Conservation (phyloP, 306 rosid genomes). For the Sesbania bispinosa region DNA sequence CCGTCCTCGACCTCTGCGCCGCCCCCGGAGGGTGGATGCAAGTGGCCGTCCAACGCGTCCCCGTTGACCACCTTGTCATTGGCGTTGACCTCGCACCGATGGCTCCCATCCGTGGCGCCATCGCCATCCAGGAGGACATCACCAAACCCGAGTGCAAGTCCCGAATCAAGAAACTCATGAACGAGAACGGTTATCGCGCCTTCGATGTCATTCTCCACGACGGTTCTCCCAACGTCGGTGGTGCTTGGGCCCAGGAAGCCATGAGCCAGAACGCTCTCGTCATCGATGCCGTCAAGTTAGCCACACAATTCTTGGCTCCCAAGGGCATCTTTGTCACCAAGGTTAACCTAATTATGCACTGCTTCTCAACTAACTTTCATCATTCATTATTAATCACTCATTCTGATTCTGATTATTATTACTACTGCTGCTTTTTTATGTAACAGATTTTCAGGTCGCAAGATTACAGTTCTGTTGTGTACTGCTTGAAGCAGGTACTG, state of each 20-base stretch:
- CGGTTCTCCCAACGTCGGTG: constrained; percentile 91
- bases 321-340: constrained; percentile 82
- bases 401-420: constrained; percentile 9
- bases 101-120: constrained; percentile 68
- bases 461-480: constrained; percentile 79
- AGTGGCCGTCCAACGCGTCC: constrained; percentile 80
- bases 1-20: constrained; percentile 98
- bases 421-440: neutral
- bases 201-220: constrained; percentile 77
- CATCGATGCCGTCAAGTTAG: constrained; percentile 73
- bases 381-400: neutral
- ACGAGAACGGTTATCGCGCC: constrained; percentile 40
- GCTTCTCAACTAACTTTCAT: neutral
- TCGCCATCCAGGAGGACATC: constrained; percentile 78
- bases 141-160: constrained; percentile 68
- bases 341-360: constrained; percentile 16
- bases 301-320: constrained; percentile 80
- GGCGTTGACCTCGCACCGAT: constrained; percentile 87
- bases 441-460: constrained; percentile 90
- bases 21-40: constrained; percentile 99
- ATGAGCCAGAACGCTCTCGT: constrained; percentile 83
- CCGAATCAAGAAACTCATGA: constrained; percentile 61
- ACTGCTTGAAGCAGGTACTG: constrained; percentile 73
- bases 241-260: constrained; percentile 97
- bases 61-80: constrained; percentile 65